Base-by-base conservation (phyloP, 2,329 filamentous ascomycete genomes). In the Thielaviopsis populi region DNA sequence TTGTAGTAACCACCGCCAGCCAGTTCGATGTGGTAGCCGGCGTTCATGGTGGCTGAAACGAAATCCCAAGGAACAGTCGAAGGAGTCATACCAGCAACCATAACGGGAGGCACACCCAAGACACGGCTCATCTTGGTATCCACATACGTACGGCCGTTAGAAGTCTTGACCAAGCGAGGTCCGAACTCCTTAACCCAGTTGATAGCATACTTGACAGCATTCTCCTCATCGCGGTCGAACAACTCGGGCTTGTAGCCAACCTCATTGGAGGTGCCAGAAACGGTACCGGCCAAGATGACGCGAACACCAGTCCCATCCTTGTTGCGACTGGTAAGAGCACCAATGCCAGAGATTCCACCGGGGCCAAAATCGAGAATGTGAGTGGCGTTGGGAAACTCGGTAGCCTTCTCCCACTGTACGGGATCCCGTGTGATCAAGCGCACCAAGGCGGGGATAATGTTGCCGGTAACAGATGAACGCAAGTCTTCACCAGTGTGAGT, bases 181-280 rank as follows among this genome's bases (percentile, higher is more conserved):
- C 92, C 91, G 72, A 94, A 91, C 74, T 96, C 91, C 75, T 95
- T 95, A 65, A 99, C 91, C 95, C 95, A 99, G 75, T 99, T 90
- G 37, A 91, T 87, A 59, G 94, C 92, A 73, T 91, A 97, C 74
- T 91, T 94, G 71, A 99, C 87, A 4, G 94, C 91, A 71, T 96
- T 85, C 72, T 96, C 89, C 71, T 91, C 90, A 72, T 99, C 94
- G 65, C 94, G 88, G 73, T 99, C 92, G 70, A 99, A 99, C 61
- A 99, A 81, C 76, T 99, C 94, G 1, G 92, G 88, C 80, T 99
- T 99, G 80, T 96, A 99, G 63, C 94, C 94, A 67, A 99, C 87
- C 74, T 97, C 94, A 40, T 82, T 80, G 66, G 95, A 87, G 22
- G 91, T 91, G 61, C 92, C 92, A 70, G 92, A 89, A 70, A 99